A percentile compares a stretch with the other conserved stretches of the same genome.
phyloP scores from a whole-genome alignment of 1,284 basidiomycete genomes.

The Coniferiporia sulphurascens region DNA sequence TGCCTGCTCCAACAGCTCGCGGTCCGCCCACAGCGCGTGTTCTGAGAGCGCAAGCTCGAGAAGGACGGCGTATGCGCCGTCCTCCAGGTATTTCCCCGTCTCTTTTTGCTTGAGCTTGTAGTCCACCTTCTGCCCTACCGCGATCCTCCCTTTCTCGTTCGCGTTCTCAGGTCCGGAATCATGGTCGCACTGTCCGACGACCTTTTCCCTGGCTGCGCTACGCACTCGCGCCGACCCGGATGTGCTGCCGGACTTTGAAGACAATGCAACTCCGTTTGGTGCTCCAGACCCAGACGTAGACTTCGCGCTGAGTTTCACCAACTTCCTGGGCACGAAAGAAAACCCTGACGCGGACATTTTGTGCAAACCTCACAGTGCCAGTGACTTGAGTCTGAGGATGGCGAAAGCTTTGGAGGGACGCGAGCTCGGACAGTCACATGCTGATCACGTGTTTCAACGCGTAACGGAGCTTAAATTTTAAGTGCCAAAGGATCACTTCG shows the following conservation, averaged over 20 bases:
- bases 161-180: background rate
- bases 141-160: background rate
- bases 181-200: background rate
- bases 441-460: no score
- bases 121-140: background rate
- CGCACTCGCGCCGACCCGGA: background rate
- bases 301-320: background rate
- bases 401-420: background rate
- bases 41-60: slow-evolving; percentile 60
- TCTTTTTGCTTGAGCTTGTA: background rate
- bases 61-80: slow-evolving; percentile 45
- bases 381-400: background rate
- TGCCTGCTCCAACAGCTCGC: slow-evolving; percentile 45
- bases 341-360: slow-evolving; percentile 7
- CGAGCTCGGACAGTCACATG: no score
- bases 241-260: background rate
- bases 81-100: slow-evolving; percentile 15
- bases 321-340: slow-evolving; percentile 14
- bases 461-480: no score
- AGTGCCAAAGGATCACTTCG: no score
- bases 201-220: no score
- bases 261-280: background rate
- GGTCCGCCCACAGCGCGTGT: slow-evolving; percentile 54
- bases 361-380: background rate
- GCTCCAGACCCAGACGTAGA: background rate